Evolutionary conservation across 2,329 filamentous ascomycete species (phyloP), one percentile per base, ranked within the genome.

Genomic region (Cytospora paraplurivora): DNA sequence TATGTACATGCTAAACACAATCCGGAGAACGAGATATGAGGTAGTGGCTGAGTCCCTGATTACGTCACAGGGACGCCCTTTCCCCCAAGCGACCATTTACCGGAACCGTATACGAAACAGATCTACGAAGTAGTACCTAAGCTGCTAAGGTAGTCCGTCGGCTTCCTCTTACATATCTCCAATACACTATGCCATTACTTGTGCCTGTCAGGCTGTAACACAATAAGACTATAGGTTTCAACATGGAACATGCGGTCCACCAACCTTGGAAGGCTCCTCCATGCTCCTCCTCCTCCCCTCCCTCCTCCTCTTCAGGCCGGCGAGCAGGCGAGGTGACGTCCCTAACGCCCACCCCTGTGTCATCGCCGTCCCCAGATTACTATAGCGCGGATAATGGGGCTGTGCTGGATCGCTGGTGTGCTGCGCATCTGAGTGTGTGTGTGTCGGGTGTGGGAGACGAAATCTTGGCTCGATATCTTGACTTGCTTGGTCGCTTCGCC

Each of bases 51-150:
- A 55, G 53, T 44, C 38, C 13, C 12, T 41, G n/a, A 33, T 56
- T 62, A 62, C 60, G 60, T 62, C 60, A 62, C 60, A 41, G 41
- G 7, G 47, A 19, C 19, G 34, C 38, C 7, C 56, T 37, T 37
- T 37, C 37, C 37, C 38, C 50, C 17, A 13, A 12, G 49, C 38
- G 50, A 54, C 44, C 21, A 49, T 15, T 49, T 38, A 32, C 12
- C 10, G 17, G 44, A 7, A 27, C 37, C 21, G 19, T 11, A n/a
- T 33, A 47, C 21, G 21, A 47, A 47, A 47, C 44, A 47, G 44
- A 47, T 47, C 44, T 47, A 47, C 44, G n/a, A 21, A 12, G 44
- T 12, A 44, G 13, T 38, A 41, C 15, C n/a, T 44, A 44, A n/a
- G n/a, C n/a, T n/a, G n/a, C n/a, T n/a, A n/a, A n/a, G n/a, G n/a